A percentile compares a stretch with the other conserved stretches of the same genome.
Evolutionary conservation across 192 early-diverging fungal genomes (phyloP).

Genomic region (Coemansia sp.): DNA sequence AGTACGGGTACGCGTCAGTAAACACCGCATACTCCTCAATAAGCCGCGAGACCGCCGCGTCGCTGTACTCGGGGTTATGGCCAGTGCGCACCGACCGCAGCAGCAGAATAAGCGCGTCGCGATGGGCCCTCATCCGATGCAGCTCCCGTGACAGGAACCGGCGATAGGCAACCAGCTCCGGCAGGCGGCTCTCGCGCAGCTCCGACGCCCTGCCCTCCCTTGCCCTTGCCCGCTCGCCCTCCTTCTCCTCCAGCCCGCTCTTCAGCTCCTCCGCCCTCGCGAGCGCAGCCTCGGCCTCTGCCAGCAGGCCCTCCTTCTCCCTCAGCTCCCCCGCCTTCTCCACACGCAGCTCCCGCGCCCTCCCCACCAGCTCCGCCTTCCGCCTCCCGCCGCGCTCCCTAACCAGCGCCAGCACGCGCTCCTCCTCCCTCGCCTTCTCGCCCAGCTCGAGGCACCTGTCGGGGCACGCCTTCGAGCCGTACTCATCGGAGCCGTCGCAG

Average conservation of each 20-base stretch:
- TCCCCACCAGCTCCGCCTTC: constrained; percentile 17
- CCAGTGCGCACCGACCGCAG: constrained; percentile 56
- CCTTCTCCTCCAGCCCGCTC: constrained; percentile 22
- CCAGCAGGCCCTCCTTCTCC: constrained; percentile 10
- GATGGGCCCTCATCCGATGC: constrained; percentile 23
- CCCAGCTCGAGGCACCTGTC: constrained; percentile 73
- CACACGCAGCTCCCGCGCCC: constrained; percentile 24
- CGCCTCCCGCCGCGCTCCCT: constrained; percentile 17
- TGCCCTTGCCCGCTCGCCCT: background rate
- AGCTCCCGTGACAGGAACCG: constrained; percentile 19
- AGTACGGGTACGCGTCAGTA: constrained; percentile 40
- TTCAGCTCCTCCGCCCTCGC: constrained; percentile 31
- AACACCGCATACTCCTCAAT: constrained; percentile 64
- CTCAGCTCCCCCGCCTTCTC: constrained; percentile 21
- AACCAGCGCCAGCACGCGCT: background rate
- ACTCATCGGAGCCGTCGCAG: constrained; percentile 96
- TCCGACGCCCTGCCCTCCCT: constrained; percentile 8
- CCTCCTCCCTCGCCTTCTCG: constrained; percentile 12
- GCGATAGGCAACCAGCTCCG: constrained; percentile 22
- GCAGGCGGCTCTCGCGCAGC: constrained; percentile 32
- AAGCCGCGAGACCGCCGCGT: constrained; percentile 63
- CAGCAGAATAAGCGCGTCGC: constrained; percentile 27
- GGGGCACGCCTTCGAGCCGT: constrained; percentile 60
- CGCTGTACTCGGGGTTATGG: constrained; percentile 74
- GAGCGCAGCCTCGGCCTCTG: constrained; percentile 8